These are phyloP conservation scores for Pyracantha coccinea DNA, from an alignment of 331 rosid genomes.

Conservation along the genomic window DNA sequence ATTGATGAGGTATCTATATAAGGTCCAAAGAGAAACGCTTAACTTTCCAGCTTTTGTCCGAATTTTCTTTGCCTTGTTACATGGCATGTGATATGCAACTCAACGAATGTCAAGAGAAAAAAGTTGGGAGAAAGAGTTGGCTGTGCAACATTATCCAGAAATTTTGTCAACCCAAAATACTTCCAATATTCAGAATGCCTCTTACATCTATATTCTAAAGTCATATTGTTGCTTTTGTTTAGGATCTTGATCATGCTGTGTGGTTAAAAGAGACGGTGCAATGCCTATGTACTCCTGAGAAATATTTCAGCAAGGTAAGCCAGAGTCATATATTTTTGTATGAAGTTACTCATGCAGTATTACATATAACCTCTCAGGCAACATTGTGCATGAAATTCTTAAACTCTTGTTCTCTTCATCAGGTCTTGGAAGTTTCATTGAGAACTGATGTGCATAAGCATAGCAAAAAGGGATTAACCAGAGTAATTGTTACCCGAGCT, in stretches of 20 bases:
- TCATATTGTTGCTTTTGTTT: not conserved
- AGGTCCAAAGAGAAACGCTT: not conserved
- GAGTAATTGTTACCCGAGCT: conserved; percentile 76
- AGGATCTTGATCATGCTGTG: conserved; percentile 55
- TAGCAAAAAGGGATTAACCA: conserved; percentile 53
- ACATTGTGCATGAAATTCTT: not conserved
- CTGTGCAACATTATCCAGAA: not conserved
- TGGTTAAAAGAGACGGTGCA: conserved; percentile 57
- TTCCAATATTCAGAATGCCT: not conserved
- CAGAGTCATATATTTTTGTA: not conserved
- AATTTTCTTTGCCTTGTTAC: not conserved
- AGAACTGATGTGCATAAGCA: conserved; percentile 48
- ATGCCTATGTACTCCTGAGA: conserved; percentile 67
- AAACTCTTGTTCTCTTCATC: not conserved
- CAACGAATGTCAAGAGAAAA: not conserved
- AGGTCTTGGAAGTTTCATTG: conserved; percentile 63
- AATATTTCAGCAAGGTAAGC: conserved; percentile 57
- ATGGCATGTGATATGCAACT: no score
- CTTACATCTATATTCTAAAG: not conserved
- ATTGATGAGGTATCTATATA: conserved; percentile 59
- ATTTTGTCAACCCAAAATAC: not conserved
- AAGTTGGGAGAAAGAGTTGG: not conserved
- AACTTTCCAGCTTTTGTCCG: not conserved
- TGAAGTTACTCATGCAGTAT: not conserved
- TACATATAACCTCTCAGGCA: not conserved